A percentile compares a stretch with the other conserved stretches of the same genome.
phyloP scores from a whole-genome alignment of 305 asterid genomes.

The Fraxinus floribunda region DNA sequence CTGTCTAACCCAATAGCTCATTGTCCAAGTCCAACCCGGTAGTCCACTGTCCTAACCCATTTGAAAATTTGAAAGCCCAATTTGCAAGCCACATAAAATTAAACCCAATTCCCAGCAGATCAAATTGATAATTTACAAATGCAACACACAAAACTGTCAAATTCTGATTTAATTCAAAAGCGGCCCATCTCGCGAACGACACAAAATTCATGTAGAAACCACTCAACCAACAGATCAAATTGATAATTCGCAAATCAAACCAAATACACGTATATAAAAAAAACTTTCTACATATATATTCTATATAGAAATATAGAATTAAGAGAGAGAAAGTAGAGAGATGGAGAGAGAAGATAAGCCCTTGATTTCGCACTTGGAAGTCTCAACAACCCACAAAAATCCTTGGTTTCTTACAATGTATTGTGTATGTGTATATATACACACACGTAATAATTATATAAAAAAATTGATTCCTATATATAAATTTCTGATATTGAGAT shows the following conservation, averaged over 20 bases:
- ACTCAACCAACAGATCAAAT: slow-evolving; percentile 50
- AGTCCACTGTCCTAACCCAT: too few relatives aligned
- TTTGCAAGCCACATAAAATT: too few relatives aligned
- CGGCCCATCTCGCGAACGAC: slow-evolving; percentile 2
- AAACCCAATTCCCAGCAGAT: too few relatives aligned
- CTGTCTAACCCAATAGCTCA: too few relatives aligned
- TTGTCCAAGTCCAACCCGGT: too few relatives aligned
- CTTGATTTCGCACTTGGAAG: slow-evolving; percentile 39
- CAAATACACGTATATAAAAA: too few relatives aligned
- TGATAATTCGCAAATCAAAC: slow-evolving; percentile 29
- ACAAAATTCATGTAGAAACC: slow-evolving; percentile 23
- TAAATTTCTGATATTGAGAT: background rate
- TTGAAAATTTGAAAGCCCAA: too few relatives aligned
- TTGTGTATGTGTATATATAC: background rate
- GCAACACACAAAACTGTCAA: slow-evolving; percentile 19
- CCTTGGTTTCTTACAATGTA: background rate
- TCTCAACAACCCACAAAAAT: slow-evolving; percentile 34
- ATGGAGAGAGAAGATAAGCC: slow-evolving; percentile 32
- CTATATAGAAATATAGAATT: background rate
- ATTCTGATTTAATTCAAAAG: slow-evolving; percentile 23
- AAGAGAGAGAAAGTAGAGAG: slow-evolving; percentile 14
- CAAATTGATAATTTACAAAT: too few relatives aligned
- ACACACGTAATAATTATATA: background rate
- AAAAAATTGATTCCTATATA: background rate
- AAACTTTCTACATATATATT: too few relatives aligned